Base-by-base conservation (phyloP, 768 basidiomycete genomes). In the Russula lepida region DNA sequence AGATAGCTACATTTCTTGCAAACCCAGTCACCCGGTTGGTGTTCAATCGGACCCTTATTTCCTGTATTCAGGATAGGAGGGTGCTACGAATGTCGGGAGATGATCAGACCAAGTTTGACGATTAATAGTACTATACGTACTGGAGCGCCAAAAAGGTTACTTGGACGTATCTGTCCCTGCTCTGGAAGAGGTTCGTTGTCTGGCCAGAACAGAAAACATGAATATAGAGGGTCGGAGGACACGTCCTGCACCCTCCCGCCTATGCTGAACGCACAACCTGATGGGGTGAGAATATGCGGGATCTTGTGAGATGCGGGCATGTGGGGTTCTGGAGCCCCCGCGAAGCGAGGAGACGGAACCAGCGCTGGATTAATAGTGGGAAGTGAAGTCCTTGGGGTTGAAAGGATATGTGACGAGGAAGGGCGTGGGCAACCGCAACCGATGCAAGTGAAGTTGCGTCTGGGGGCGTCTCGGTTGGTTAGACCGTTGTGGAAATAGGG, bases 11-110 rank as follows among this genome's bases (percentile, higher is more conserved):
- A 93, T 70, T 87, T 89, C 65, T 78, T 76, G 73, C 90, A 93
- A 58, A 89, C 79, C 90, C 72, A 73, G 62, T 73, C 68, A 54
- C 71, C 71, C 44, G 84, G 83, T 69, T 78, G 86, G 73, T 91
- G 88, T 65, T 89, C 87, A 56, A 92, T 92, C 8, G 91, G 90
- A 27, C 90, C 90, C 58, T 86, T 81, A 72, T 93, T 93, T 1
- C 90, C 90, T 0, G 91, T 93, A 70, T 93, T 93, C 65, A 92
- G 75, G 68, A 92, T 92, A 58, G 90, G 91, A 25, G 90, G 91
- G 64, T 87, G 88, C 84, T 88, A 70, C 33, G 11, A 32, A 49
- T n/a, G 21, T 54, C 48, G 27, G 33, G 23, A 56, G 49, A n/a
- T 66, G 49, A n/a, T 66, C 54, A 63, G 59, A 61, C 57, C 3